Percentiles rank a stretch among this genome's conserved stretches.
phyloP scores from a whole-genome alignment of 2,329 filamentous ascomycete genomes.

The Fusarium buxicola region DNA sequence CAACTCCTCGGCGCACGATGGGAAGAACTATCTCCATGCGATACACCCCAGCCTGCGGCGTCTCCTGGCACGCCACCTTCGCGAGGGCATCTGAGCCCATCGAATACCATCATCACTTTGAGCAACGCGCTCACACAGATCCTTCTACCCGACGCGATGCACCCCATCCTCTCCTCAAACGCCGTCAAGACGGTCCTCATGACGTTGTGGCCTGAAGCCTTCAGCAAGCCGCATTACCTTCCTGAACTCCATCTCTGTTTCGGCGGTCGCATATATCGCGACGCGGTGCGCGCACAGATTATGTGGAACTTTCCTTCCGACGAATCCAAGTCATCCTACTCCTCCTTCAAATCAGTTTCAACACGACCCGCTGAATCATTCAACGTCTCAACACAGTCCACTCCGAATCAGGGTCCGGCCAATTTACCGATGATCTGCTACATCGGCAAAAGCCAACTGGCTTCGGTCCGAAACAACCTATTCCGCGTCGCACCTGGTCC shows the following conservation, averaged over 20 bases:
- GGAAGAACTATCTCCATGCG: slow-evolving; percentile 55
- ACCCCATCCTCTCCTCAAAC: slow-evolving; percentile 52
- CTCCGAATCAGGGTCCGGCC: slow-evolving; percentile 37
- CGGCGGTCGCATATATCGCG: slow-evolving; percentile 58
- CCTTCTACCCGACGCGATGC: slow-evolving; percentile 50
- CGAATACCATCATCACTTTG: slow-evolving; percentile 56
- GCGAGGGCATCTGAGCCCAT: slow-evolving; percentile 53
- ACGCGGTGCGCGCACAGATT: slow-evolving; percentile 61
- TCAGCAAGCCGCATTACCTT: slow-evolving; percentile 46
- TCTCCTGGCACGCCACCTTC: slow-evolving; percentile 51
- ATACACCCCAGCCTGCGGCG: slow-evolving; percentile 54
- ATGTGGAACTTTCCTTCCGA: slow-evolving; percentile 58
- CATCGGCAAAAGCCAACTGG: slow-evolving; percentile 60
- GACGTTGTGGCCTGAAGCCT: slow-evolving; percentile 57
- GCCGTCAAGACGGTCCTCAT: slow-evolving; percentile 59
- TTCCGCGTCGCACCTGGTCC: slow-evolving; percentile 60
- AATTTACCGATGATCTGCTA: slow-evolving; percentile 57
- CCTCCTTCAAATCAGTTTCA: slow-evolving; percentile 53
- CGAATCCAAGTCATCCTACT: slow-evolving; percentile 42
- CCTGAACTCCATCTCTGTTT: slow-evolving; percentile 64
- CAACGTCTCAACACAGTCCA: slow-evolving; percentile 39
- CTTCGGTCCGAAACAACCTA: slow-evolving; percentile 58
- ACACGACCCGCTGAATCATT: slow-evolving; percentile 52
- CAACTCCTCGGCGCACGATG: slow-evolving; percentile 62
- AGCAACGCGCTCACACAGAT: slow-evolving; percentile 58